Base-by-base conservation (phyloP, 352 stramenopile genomes). In the Phytophthora foliorum region DNA sequence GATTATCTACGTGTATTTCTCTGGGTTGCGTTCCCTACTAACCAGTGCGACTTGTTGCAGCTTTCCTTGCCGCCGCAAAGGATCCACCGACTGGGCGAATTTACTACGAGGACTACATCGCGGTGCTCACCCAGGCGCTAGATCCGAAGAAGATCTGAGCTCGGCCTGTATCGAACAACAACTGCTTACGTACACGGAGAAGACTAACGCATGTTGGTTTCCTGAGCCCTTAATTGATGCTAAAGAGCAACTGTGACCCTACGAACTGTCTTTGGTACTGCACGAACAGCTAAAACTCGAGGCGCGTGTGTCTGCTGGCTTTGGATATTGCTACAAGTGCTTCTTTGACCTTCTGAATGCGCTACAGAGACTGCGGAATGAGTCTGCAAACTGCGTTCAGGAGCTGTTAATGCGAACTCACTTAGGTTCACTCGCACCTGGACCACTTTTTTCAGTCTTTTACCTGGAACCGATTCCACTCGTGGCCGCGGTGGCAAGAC, bases 91-190 rank as follows among this genome's bases (percentile, higher is more conserved):
- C 89, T 4, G 91, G 90, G 5, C 78, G 84, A 32, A 94, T 98
- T 48, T 98, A 97, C 78, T 97, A 97, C 60, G 92, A 97, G 76
- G 92, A 97, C 67, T 98, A 97, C 72, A 95, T 97, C 48, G 88
- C 90, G 16, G 65, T 94, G 57, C 69, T 97, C 36, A 83, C 74
- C 21, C 80, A 88, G 34, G 82, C 89, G 14, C 59, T 84, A 6
- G 72, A 89, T 27, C 69, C 73, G 10, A 89, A 84, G 56, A 74
- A 75, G 17, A 36, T 57, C n/a, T 78, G 52, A 72, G 7, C 11
- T 49, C 19, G 25, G 39, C 34, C n/a, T 32, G 29, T 5, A 32
- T 32, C 29, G 7, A 34, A 34, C 29, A 8, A 34, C 29, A 34
- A 31, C 27, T 31, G 32, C 6, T 38, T 3, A 46, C 8, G 3